Evolutionary conservation across 75 land plant genomes (phyloP), one percentile per base, ranked within the genome.

Genomic region (Gnetum montanum): DNA sequence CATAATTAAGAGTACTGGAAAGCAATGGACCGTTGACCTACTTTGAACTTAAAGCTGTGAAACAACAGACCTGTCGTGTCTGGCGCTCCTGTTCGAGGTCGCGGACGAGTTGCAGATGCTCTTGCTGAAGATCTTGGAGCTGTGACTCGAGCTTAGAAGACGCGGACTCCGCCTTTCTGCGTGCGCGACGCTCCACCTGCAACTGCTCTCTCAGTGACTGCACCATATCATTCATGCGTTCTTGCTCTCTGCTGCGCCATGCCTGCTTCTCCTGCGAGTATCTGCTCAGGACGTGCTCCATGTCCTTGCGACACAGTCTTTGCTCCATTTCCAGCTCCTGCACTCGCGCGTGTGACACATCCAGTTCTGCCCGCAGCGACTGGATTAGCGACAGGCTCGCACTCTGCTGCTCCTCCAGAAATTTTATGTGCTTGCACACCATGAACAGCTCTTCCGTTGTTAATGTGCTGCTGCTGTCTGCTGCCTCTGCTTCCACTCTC

Each of bases 331-430:
- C 68, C 25, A 73, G 58, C 62, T 71, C 68, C 19, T 49, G 73
- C 46, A 69, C 38, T 6, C 35, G 50, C 26, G 51, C 53, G 26
- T 61, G 76, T 8, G 74, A 59, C 13, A 49, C 47, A 29, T 63
- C 75, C 10, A 73, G 43, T 15, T 73, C 76, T 12, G 53, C 13
- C 8, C 52, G 64, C 45, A 63, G 56, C 12, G 41, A 28, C 22
- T 61, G 26, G 16, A 63, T 59, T 34, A 64, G 26, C 6, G 59
- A 61, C 43, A 35, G 8, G 33, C 31, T 47, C 24, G 28, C 29
- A 18, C 4, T 30, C 16, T 70, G 67, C 36, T 73, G 75, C 38
- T 71, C 68, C 22, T 73, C 76, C 36, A 73, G 37, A 38, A 25
- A 33, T 12, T 63, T 37, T 31, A 73, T 67, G 13, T 49, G 72